These are phyloP conservation scores for Pseudonitzschia pungens DNA, from an alignment of 108 stramenopile species.

Conservation along the genomic window DNA sequence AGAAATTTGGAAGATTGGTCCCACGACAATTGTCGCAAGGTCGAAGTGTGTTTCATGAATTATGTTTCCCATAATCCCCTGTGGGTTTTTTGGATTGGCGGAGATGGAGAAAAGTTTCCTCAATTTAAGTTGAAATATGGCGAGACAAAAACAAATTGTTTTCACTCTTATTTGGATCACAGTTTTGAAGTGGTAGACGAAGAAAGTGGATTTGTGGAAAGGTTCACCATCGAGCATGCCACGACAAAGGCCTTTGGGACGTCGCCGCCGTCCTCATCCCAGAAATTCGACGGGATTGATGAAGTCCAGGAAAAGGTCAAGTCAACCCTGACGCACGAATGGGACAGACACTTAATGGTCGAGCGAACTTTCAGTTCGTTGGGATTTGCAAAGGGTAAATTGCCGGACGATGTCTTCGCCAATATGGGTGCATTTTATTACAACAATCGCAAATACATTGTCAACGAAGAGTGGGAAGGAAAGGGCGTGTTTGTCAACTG, in stretches of 20 bases:
- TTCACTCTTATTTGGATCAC: constrained; percentile 58
- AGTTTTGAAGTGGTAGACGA: constrained; percentile 46
- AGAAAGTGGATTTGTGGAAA: constrained; percentile 32
- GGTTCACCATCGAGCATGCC: constrained; percentile 48
- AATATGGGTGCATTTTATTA: constrained; percentile 82
- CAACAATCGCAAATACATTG: constrained; percentile 67
- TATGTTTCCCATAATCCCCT: constrained; percentile 41
- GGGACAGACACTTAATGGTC: constrained; percentile 52
- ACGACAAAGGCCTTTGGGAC: constrained; percentile 50
- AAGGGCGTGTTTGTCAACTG: constrained; percentile 87
- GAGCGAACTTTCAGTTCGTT: constrained; percentile 62
- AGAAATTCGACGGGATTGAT: constrained; percentile 9
- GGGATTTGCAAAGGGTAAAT: constrained; percentile 64
- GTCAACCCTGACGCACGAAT: constrained; percentile 41
- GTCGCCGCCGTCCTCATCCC: constrained; percentile 32
- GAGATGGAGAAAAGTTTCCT: background rate
- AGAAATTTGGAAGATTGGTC: constrained; percentile 29
- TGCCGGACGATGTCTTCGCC: constrained; percentile 72
- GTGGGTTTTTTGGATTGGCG: constrained; percentile 49
- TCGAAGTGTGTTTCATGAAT: constrained; percentile 63
- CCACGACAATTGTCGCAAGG: constrained; percentile 28
- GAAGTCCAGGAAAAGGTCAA: constrained; percentile 53
- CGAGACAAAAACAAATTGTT: constrained; percentile 56
- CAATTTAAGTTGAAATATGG: constrained; percentile 34
- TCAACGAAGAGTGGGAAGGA: constrained; percentile 74